A percentile compares a stretch with the other conserved stretches of the same genome.
Evolutionary conservation across 192 early-diverging fungal species (phyloP).

Genomic region (Diversispora epigaea): DNA sequence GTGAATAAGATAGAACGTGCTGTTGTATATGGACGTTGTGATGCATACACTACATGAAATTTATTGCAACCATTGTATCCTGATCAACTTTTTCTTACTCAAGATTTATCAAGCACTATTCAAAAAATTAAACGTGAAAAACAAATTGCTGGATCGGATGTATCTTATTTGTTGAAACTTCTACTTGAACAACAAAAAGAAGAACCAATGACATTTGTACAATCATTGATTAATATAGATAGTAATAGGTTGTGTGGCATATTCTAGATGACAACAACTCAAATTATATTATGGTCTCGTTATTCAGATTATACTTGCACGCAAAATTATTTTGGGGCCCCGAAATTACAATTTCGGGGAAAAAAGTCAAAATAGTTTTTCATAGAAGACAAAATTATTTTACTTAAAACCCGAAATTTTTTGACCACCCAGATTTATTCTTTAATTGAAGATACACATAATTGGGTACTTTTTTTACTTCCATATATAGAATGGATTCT

Average conservation of each 20-base stretch:
- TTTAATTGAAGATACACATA: no score
- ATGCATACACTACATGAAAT: neutral
- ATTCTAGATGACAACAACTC: slow-evolving; percentile 1
- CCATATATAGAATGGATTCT: no score
- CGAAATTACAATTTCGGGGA: no score
- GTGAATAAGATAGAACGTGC: neutral
- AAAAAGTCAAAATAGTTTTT: no score
- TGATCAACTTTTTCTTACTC: slow-evolving; percentile 2
- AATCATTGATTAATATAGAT: neutral
- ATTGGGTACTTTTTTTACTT: no score
- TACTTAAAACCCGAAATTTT: no score
- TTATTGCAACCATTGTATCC: neutral
- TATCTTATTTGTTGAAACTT: neutral
- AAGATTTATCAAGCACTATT: slow-evolving; percentile 2
- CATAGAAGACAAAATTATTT: no score
- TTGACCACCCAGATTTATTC: no score
- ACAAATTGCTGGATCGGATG: neutral
- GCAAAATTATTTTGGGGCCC: no score
- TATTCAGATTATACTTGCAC: no score
- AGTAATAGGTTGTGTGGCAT: neutral
- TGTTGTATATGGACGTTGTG: neutral
- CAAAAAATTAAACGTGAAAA: slow-evolving; percentile 5
- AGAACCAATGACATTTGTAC: neutral
- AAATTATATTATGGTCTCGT: neutral
- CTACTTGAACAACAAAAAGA: neutral